Conservation (phyloP, 2,329 filamentous ascomycete genomes). For the Cordyceps cateniannulata region DNA sequence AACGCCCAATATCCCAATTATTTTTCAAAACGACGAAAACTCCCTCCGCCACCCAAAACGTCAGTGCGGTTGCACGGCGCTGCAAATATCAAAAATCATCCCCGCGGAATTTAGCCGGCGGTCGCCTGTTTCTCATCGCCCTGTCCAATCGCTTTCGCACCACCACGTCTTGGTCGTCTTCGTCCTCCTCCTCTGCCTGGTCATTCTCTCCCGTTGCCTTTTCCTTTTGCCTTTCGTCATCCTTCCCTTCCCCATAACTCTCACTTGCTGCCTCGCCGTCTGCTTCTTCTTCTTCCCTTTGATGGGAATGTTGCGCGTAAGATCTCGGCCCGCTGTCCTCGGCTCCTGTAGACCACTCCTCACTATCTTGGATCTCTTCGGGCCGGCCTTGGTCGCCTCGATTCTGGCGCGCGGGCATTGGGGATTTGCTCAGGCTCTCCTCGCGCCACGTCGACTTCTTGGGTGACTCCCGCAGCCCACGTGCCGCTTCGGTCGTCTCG, state of each 20-base stretch:
- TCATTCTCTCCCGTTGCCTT: not conserved
- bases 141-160: constrained; percentile 22
- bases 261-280: not conserved
- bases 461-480: not conserved
- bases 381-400: not conserved
- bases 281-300: constrained; percentile 3
- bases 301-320: not conserved
- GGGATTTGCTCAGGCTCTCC: not conserved
- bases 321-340: not conserved
- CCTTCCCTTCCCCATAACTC: not conserved
- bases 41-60: no score
- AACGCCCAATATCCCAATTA: not conserved
- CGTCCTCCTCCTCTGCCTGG: constrained; percentile 15
- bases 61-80: not conserved
- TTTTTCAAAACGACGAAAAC: not conserved
- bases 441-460: not conserved
- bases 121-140: constrained; percentile 25
- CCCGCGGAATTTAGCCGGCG: constrained; percentile 30
- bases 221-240: not conserved
- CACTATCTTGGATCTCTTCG: constrained; percentile 23
- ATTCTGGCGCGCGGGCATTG: not conserved
- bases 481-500: not conserved
- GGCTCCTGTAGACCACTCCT: constrained; percentile 9
- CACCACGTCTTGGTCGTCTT: constrained; percentile 27
- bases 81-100: constrained; percentile 21